Base-by-base conservation (phyloP, 2,329 filamentous ascomycete genomes). In the Stachybotrys chartarum region DNA sequence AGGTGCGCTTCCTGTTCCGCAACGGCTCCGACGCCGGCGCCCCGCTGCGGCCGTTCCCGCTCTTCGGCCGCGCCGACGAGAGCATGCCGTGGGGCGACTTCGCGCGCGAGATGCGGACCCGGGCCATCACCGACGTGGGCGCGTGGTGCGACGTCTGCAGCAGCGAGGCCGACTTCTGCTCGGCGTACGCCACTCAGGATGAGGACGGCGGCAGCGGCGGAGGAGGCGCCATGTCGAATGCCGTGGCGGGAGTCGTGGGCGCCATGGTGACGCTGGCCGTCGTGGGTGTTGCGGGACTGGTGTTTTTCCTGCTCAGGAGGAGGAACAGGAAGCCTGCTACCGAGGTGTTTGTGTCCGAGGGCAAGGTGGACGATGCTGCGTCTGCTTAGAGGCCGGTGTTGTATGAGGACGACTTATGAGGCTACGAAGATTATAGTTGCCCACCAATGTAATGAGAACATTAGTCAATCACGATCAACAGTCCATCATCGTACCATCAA, bases 1-100 rank as follows among this genome's bases (percentile, higher is more conserved):
- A 60, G 2, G 67, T 71, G 12, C 69, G 69, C 46, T 71, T 66
- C 58, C 54, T 71, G 18, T 68, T 71, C 64, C 62, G 63, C n/a
- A 71, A 71, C 60, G 64, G 69, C 46, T 70, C 69, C 7, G 56
- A 42, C 12, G 67, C 63, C 6, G 58, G 65, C 2, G 35, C 35
- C 35, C 35, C 35, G 35, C 58, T 70, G 35, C 61, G 60, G 11
- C 53, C 61, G 0, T 71, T 63, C 51, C 66, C 69, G 0, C 61
- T 71, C 6, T 71, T 71, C 47, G 65, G 68, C 12, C 60, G 56
- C 0, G 55, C 58, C 1, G 58, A 70, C n/a, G 59, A 68, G 3
- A 62, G 62, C 5, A 59, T 70, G 6, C 47, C 65, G 3, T 71
- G 66, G 65, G 31, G 61, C 3, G 55, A 59, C 5, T 71, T 70